Percentiles rank a stretch among this genome's conserved stretches.
phyloP scores from a whole-genome alignment of 2,329 filamentous ascomycete species.

The Xylariales sp. region DNA sequence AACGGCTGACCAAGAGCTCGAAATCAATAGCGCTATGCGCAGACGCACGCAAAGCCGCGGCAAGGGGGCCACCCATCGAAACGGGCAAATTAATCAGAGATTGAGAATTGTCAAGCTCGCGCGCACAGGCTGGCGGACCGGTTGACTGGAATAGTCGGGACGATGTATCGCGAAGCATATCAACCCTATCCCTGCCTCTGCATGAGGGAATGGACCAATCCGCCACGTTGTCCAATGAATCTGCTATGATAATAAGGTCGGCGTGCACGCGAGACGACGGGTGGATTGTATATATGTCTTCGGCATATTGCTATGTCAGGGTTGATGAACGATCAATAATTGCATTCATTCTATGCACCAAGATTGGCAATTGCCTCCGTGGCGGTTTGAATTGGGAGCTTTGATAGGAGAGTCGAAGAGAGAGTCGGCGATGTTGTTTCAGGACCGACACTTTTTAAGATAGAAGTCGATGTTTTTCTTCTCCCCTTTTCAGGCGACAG shows the following conservation, averaged over 20 bases:
- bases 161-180: conserved; percentile 2
- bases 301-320: conserved; percentile 15
- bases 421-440: too few species aligned
- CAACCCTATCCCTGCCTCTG: conserved; percentile 18
- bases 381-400: not conserved
- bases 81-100: conserved; percentile 29
- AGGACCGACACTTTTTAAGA: not conserved
- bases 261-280: conserved; percentile 22
- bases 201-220: conserved; percentile 21
- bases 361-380: conserved; percentile 21
- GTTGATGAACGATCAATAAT: conserved; percentile 19
- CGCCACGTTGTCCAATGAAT: conserved; percentile 31
- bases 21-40: conserved; percentile 38
- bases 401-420: not conserved
- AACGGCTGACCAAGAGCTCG: conserved; percentile 37
- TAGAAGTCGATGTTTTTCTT: not conserved
- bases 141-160: conserved; percentile 31
- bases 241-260: conserved; percentile 21
- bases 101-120: conserved; percentile 21
- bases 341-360: conserved; percentile 1
- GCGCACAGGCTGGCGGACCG: conserved; percentile 12
- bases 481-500: too few species aligned
- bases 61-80: not conserved
- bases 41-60: conserved; percentile 23
- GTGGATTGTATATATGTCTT: conserved; percentile 17